Percentiles rank a stretch among this genome's conserved stretches.
phyloP scores from a whole-genome alignment of 106 monocot species.

The Iris macrosiphon region DNA sequence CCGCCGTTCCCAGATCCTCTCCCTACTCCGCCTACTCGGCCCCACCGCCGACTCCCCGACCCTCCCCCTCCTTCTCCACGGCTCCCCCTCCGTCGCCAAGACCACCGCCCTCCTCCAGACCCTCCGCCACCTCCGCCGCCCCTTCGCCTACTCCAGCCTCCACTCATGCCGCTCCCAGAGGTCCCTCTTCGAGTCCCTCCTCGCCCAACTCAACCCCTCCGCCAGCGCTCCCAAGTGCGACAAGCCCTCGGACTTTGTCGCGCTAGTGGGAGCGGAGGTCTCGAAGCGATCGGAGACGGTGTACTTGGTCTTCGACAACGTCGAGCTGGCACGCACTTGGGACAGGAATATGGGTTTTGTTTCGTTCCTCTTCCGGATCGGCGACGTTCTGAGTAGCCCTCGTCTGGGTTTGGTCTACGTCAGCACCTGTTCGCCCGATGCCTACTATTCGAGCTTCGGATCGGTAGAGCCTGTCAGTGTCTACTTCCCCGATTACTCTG shows the following conservation, averaged over 20 bases:
- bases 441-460: conserved; percentile 47
- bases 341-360: conserved; percentile 36
- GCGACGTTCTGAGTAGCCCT: conserved; percentile 38
- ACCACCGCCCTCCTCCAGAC: conserved; percentile 46
- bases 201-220: conserved; percentile 52
- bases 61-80: conserved; percentile 70
- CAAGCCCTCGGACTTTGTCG: conserved; percentile 65
- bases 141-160: conserved; percentile 55
- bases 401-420: conserved; percentile 71
- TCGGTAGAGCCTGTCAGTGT: conserved; percentile 49
- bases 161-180: conserved; percentile 54
- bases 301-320: conserved; percentile 79
- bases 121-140: conserved; percentile 53
- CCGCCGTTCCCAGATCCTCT: conserved; percentile 31
- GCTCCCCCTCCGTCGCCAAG: conserved; percentile 73
- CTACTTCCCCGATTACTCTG: conserved; percentile 73
- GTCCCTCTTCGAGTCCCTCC: conserved; percentile 55
- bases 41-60: conserved; percentile 55
- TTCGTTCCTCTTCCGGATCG: conserved; percentile 44
- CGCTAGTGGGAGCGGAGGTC: conserved; percentile 11
- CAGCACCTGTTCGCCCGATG: conserved; percentile 59
- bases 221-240: conserved; percentile 47
- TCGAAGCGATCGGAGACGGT: conserved; percentile 32
- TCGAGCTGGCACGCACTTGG: conserved; percentile 67
- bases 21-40: conserved; percentile 40